These are phyloP conservation scores for Porpolomopsis calyptriformis DNA, from an alignment of 768 basidiomycete genomes.

Conservation along the genomic window DNA sequence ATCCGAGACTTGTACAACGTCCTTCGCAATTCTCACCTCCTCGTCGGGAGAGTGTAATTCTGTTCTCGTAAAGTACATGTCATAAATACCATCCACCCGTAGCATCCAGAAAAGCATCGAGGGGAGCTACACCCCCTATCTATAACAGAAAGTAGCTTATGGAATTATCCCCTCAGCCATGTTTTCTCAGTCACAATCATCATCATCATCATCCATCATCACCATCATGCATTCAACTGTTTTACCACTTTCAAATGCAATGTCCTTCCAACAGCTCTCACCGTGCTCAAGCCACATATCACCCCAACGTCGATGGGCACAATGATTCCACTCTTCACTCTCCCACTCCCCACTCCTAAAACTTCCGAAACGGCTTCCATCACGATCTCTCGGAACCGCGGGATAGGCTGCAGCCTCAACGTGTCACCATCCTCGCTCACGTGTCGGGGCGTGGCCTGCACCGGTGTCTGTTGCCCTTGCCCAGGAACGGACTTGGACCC, in stretches of 20 bases:
- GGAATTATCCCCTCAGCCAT: no score
- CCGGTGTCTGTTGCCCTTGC: background rate
- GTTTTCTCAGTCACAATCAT: background rate
- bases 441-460: no score
- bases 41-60: slow-evolving; percentile 24
- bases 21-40: slow-evolving; percentile 32
- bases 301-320: slow-evolving; percentile 53
- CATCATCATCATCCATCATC: background rate
- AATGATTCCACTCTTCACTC: slow-evolving; percentile 31
- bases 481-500: background rate
- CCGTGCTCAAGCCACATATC: slow-evolving; percentile 42
- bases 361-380: slow-evolving; percentile 37
- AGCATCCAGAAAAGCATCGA: no score
- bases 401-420: slow-evolving; percentile 47
- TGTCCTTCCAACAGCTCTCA: slow-evolving; percentile 36
- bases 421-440: no score
- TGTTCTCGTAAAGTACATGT: background rate
- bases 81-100: background rate
- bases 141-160: no score
- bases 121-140: no score
- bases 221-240: slow-evolving; percentile 11
- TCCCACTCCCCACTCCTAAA: slow-evolving; percentile 17
- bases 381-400: slow-evolving; percentile 43
- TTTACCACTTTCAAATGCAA: slow-evolving; percentile 40
- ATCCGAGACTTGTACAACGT: slow-evolving; percentile 31